A percentile compares a stretch with the other conserved stretches of the same genome.
Evolutionary conservation across 176 grass and related monocot genomes (phyloP).

Genomic region (Luzula sylvatica): DNA sequence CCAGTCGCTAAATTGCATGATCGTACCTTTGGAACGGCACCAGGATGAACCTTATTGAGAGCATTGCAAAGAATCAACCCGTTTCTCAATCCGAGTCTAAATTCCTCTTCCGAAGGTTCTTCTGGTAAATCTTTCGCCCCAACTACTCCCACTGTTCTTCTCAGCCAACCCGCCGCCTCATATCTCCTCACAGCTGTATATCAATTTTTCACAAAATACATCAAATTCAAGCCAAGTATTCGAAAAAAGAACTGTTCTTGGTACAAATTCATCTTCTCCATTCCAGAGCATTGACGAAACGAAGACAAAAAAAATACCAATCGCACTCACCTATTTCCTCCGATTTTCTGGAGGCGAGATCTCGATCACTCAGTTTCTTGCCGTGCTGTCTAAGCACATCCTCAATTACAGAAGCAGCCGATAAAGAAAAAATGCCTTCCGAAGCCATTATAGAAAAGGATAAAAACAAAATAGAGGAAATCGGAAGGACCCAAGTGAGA

Average conservation of each 20-base stretch:
- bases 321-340: conserved; percentile 61
- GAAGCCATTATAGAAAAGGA: conserved; percentile 40
- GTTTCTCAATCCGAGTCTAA: conserved; percentile 76
- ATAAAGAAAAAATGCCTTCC: conserved; percentile 44
- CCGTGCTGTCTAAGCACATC: conserved; percentile 86
- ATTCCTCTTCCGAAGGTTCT: conserved; percentile 93
- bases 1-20: too few species aligned
- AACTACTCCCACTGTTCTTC: conserved; percentile 66
- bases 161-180: conserved; percentile 90
- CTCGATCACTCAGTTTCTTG: conserved; percentile 63
- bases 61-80: conserved; percentile 96
- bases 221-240: neutral
- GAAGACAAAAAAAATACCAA: neutral
- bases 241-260: too few species aligned
- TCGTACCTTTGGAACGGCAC: conserved; percentile 75
- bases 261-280: neutral
- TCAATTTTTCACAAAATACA: neutral
- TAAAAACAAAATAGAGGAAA: conserved; percentile 31
- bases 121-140: conserved; percentile 69
- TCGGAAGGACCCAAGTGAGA: conserved; percentile 22
- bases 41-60: conserved; percentile 87
- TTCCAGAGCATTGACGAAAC: neutral
- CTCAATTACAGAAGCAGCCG: conserved; percentile 69
- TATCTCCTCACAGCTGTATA: conserved; percentile 68
- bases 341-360: conserved; percentile 76